Conservation (phyloP, 2,329 filamentous ascomycete species). For the Lasiodiplodia citricola region DNA sequence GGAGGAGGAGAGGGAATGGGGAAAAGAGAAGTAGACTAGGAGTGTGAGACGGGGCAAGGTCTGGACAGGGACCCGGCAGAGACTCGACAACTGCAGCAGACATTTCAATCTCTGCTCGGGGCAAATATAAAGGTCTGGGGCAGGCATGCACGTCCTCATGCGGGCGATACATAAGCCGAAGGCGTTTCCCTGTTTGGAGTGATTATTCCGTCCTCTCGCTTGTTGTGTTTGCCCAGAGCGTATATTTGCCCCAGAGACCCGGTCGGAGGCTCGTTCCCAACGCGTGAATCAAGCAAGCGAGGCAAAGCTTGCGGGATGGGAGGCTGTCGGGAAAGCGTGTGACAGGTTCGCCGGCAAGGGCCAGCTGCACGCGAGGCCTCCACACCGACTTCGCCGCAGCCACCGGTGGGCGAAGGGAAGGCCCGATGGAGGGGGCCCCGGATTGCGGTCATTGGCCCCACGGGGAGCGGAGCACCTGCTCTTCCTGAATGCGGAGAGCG, state of each 20-base stretch:
- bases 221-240: neutral
- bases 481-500: conserved; percentile 12
- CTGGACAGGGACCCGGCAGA: neutral
- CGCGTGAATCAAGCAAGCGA: conserved; percentile 5
- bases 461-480: conserved; percentile 11
- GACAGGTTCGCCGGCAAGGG: neutral
- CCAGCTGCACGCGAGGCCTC: conserved; percentile 5
- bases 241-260: neutral
- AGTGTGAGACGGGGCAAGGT: neutral
- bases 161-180: conserved; percentile 22
- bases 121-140: conserved; percentile 13
- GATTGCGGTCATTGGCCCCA: conserved; percentile 17
- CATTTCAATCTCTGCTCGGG: neutral
- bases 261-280: neutral
- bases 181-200: neutral
- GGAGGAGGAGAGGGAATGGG: neutral
- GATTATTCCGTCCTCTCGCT: conserved; percentile 19
- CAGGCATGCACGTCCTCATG: neutral
- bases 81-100: conserved; percentile 12
- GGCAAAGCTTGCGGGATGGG: neutral
- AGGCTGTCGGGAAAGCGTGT: neutral
- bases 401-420: conserved; percentile 2
- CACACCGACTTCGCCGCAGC: conserved; percentile 21
- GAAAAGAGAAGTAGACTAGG: neutral
- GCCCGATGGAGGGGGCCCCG: conserved; percentile 10